Conservation (phyloP, 345 rosid genomes). For the Linum usitatissimum region DNA sequence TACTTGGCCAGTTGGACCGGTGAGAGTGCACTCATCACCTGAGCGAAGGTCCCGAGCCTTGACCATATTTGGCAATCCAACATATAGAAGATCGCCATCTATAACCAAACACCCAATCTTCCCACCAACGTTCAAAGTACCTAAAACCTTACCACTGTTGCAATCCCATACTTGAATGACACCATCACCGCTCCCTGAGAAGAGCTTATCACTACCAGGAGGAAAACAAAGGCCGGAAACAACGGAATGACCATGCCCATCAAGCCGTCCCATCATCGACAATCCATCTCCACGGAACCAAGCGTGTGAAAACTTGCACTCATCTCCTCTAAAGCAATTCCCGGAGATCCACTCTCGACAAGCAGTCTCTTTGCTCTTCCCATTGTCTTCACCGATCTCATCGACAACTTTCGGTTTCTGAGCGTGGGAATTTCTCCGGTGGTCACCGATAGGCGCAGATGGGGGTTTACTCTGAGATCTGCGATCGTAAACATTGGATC, state of each 20-base stretch:
- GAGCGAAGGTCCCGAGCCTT: neutral
- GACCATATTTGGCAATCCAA: conserved; percentile 7
- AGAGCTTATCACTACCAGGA: neutral
- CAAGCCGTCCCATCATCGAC: conserved; percentile 4
- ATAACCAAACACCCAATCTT: conserved; percentile 4
- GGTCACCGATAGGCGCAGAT: no score
- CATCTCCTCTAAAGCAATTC: neutral
- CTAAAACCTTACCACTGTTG: neutral
- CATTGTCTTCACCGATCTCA: no score
- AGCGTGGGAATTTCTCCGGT: no score
- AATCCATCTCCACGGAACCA: conserved; percentile 21
- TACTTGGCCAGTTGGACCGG: neutral
- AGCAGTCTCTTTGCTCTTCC: neutral
- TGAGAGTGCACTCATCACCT: neutral
- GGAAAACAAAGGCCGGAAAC: conserved; percentile 3
- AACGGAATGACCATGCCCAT: neutral
- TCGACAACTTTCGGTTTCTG: no score
- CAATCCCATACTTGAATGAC: conserved; percentile 12
- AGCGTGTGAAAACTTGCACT: conserved; percentile 10
- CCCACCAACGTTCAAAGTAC: neutral
- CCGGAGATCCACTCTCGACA: neutral
- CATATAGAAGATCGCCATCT: conserved; percentile 2
- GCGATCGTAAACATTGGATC: no score
- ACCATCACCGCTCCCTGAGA: neutral
- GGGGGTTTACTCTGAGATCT: no score